Conservation (phyloP, 805 yeast species). For the Cyberlindnera xishuangbannaensis region DNA sequence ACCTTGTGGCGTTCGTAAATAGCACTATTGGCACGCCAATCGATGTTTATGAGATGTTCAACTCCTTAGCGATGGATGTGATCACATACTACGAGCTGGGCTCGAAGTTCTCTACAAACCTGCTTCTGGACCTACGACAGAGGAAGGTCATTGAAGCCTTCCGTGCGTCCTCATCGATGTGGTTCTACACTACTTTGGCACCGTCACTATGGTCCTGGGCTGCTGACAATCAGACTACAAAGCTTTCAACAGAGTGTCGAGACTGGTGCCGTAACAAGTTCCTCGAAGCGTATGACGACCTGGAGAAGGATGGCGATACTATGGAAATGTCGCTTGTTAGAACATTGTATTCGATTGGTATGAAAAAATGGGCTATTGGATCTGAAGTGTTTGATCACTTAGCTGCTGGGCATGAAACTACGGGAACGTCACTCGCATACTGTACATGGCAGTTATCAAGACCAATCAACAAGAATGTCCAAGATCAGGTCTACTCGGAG, state of each 20-base stretch:
- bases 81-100: slow-evolving; percentile 61
- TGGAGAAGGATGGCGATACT: slow-evolving; percentile 15
- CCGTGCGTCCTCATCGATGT: slow-evolving; percentile 47
- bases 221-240: slow-evolving; percentile 34
- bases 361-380: slow-evolving; percentile 30
- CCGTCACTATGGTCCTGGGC: slow-evolving; percentile 50
- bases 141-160: slow-evolving; percentile 40
- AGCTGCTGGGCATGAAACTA: slow-evolving; percentile 76
- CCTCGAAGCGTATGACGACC: slow-evolving; percentile 17
- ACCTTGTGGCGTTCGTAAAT: slow-evolving; percentile 20
- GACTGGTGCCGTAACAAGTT: slow-evolving; percentile 38
- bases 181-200: slow-evolving; percentile 59
- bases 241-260: slow-evolving; percentile 35
- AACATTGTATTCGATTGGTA: slow-evolving; percentile 20
- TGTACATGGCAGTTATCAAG: slow-evolving; percentile 53
- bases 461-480: slow-evolving; percentile 40
- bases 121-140: slow-evolving; percentile 36
- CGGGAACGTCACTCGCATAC: slow-evolving; percentile 59
- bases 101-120: slow-evolving; percentile 36
- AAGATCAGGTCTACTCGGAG: slow-evolving; percentile 43
- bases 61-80: slow-evolving; percentile 68
- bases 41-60: slow-evolving; percentile 59
- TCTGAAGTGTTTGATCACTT: slow-evolving; percentile 56
- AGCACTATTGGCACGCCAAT: slow-evolving; percentile 26
- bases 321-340: slow-evolving; percentile 17